Evolutionary conservation across 495 filamentous ascomycete genomes (phyloP).

Genomic region (Penicillium flavigenum): DNA sequence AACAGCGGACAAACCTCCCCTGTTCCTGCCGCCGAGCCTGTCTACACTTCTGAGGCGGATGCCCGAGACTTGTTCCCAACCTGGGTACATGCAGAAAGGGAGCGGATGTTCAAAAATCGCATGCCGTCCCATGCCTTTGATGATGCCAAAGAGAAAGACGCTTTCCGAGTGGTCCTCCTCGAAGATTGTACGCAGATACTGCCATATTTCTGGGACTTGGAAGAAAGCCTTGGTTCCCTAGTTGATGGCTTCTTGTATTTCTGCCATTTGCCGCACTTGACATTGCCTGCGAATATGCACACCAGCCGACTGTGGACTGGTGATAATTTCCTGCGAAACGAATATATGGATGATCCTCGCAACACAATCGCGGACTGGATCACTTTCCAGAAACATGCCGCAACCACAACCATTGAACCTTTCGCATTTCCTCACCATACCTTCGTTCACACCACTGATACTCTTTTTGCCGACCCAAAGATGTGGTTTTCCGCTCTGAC

Average conservation of each 20-base stretch:
- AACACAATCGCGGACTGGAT: constrained; percentile 32
- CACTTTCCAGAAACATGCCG: constrained; percentile 7
- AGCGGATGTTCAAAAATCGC: constrained; percentile 37
- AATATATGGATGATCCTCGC: constrained; percentile 32
- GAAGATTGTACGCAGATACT: constrained; percentile 9
- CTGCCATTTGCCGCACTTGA: constrained; percentile 60
- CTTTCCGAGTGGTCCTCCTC: constrained; percentile 69
- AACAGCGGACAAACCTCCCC: constrained; percentile 17
- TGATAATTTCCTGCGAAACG: constrained; percentile 49
- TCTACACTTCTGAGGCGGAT: constrained; percentile 25
- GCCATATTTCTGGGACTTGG: constrained; percentile 63
- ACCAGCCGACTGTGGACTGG: constrained; percentile 38
- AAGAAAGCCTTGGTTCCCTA: constrained; percentile 55
- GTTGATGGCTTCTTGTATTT: constrained; percentile 70
- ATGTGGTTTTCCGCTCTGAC: constrained; percentile 47
- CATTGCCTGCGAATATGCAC: constrained; percentile 18
- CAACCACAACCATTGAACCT: constrained; percentile 20
- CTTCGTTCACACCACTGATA: constrained; percentile 38
- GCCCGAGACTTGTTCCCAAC: constrained; percentile 33
- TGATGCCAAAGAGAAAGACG: constrained; percentile 70
- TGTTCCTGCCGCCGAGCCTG: not conserved
- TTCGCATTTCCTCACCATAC: constrained; percentile 33
- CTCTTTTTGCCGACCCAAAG: constrained; percentile 36
- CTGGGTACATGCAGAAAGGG: constrained; percentile 64
- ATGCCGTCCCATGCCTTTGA: constrained; percentile 66